Evolutionary conservation across 495 filamentous ascomycete species (phyloP).

Genomic region (Hypoxylon crocopeplum): DNA sequence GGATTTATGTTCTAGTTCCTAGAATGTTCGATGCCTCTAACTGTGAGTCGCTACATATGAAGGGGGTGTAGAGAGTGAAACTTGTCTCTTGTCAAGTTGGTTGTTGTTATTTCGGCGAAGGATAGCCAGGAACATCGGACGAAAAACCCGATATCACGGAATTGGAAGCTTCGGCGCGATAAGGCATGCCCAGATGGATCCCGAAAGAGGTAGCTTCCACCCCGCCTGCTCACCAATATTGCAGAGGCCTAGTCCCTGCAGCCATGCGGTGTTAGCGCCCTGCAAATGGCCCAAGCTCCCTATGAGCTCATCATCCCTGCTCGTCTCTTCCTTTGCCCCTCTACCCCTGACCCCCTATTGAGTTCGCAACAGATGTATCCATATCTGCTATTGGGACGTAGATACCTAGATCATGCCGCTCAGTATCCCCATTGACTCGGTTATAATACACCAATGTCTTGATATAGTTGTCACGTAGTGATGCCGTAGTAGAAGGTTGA

Average conservation of each 20-base stretch:
- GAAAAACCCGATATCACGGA: not conserved
- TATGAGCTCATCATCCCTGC: slow-evolving; percentile 25
- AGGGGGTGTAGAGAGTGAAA: not conserved
- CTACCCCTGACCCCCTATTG: not conserved
- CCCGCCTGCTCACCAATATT: slow-evolving; percentile 8
- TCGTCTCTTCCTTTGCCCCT: not conserved
- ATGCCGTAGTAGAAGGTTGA: no score
- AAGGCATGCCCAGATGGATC: not conserved
- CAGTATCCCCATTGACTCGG: no score
- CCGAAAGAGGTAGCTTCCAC: no score
- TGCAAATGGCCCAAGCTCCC: slow-evolving; percentile 10
- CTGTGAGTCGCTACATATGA: slow-evolving; percentile 3
- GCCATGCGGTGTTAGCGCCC: slow-evolving; percentile 6
- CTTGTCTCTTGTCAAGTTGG: no score
- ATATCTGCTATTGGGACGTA: no score
- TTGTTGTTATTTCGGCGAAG: not conserved
- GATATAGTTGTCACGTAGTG: no score
- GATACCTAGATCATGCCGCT: no score
- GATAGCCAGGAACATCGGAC: not conserved
- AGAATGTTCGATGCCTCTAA: not conserved
- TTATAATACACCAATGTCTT: no score
- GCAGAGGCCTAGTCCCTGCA: slow-evolving; percentile 15
- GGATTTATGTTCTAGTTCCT: not conserved
- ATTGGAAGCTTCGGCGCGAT: slow-evolving; percentile 17
- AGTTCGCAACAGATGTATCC: no score